These are phyloP conservation scores for Mortierella alpina DNA, from an alignment of 192 early-diverging fungal species.

Conservation along the genomic window DNA sequence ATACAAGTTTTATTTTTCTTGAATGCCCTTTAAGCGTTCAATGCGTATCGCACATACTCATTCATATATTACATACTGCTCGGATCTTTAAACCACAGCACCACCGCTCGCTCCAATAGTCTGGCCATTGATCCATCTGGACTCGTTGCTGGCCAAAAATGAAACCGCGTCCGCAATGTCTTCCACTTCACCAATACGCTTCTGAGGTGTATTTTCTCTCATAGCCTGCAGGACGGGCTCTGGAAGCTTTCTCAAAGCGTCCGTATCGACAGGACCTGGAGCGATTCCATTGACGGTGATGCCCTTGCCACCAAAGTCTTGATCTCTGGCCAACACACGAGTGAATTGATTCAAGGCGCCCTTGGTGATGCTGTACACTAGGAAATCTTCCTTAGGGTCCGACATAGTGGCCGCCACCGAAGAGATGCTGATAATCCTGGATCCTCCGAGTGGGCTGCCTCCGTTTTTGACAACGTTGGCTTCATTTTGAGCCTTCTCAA, in stretches of 20 bases:
- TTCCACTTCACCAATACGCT: slow-evolving; percentile 1
- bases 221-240: background rate
- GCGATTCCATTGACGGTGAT: slow-evolving; percentile 8
- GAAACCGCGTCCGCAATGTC: slow-evolving; percentile 14
- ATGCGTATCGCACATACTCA: too few species aligned
- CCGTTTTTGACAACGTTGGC: too few species aligned
- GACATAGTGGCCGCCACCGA: slow-evolving; percentile 1
- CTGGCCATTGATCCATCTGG: slow-evolving; percentile 37
- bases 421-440: slow-evolving; percentile 35
- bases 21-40: too few species aligned
- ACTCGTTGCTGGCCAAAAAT: slow-evolving; percentile 19
- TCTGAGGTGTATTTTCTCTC: background rate
- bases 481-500: background rate
- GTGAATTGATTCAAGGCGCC: background rate
- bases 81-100: slow-evolving; percentile 4
- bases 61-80: background rate
- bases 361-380: background rate
- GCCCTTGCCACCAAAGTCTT: background rate
- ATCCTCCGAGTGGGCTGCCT: slow-evolving; percentile 12
- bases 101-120: slow-evolving; percentile 24
- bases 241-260: background rate
- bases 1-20: too few species aligned
- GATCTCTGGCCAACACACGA: background rate
- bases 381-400: background rate
- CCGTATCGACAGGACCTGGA: slow-evolving; percentile 19